These are phyloP conservation scores for Boletellus sp. DNA, from an alignment of 768 basidiomycete species.

Conservation along the genomic window DNA sequence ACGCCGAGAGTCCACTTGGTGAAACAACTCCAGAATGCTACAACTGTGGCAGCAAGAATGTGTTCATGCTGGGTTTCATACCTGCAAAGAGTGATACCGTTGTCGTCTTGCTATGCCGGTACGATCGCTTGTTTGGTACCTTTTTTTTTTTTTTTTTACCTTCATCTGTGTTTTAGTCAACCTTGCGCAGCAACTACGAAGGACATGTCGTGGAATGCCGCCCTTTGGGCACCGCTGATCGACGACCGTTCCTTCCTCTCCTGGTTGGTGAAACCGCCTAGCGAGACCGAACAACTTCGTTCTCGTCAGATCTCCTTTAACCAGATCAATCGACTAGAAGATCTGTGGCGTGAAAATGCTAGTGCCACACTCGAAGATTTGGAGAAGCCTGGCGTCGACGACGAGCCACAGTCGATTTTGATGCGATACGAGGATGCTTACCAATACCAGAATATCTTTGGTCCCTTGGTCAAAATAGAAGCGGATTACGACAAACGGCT, in stretches of 20 bases:
- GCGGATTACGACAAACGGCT: constrained; percentile 98
- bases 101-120: constrained; percentile 96
- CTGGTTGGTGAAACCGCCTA: constrained; percentile 97
- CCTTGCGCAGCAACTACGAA: constrained; percentile 96
- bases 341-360: constrained; percentile 96
- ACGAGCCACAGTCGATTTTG: constrained; percentile 91
- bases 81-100: constrained; percentile 99
- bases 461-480: constrained; percentile 98
- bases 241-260: constrained; percentile 99
- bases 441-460: constrained; percentile 99
- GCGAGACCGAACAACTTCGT: constrained; percentile 91
- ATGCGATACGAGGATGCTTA: constrained; percentile 97
- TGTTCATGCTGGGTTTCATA: constrained; percentile 99
- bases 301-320: constrained; percentile 96
- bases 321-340: constrained; percentile 96
- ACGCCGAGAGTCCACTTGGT: constrained; percentile 91
- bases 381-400: constrained; percentile 95
- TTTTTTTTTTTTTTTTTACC: not conserved
- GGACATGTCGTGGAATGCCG: constrained; percentile 98
- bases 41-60: constrained; percentile 98
- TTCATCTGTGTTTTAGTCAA: constrained; percentile 53
- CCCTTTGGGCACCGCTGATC: constrained; percentile 97
- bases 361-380: constrained; percentile 94
- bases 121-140: constrained; percentile 22
- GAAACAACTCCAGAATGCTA: constrained; percentile 99